A percentile compares a stretch with the other conserved stretches of the same genome.
These are phyloP conservation scores for Paraleonurus japonicus DNA, from an alignment of 257 asterid species.

Conservation along the genomic window DNA sequence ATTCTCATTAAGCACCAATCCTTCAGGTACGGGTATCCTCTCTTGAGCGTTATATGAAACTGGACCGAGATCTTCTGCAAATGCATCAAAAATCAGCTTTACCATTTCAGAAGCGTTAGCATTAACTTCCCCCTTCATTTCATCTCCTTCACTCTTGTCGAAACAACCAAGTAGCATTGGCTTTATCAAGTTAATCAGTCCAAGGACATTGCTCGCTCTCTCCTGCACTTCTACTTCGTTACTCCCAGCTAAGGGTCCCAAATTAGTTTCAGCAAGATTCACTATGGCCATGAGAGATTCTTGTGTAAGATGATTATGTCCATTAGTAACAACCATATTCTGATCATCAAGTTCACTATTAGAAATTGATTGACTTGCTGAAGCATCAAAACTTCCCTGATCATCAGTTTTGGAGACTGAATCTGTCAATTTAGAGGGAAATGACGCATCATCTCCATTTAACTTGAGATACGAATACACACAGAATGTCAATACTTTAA, in stretches of 20 bases:
- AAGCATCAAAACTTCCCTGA: conserved; percentile 36
- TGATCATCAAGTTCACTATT: conserved; percentile 51
- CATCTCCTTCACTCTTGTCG: conserved; percentile 38
- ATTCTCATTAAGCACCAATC: conserved; percentile 64
- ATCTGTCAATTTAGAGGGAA: conserved; percentile 35
- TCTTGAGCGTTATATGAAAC: conserved; percentile 73
- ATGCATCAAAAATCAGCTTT: conserved; percentile 50
- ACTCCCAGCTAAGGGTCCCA: conserved; percentile 67
- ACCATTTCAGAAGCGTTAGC: conserved; percentile 47
- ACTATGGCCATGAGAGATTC: conserved; percentile 55
- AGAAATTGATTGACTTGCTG: conserved; percentile 30
- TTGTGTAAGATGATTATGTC: conserved; percentile 36
- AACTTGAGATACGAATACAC: conserved; percentile 48
- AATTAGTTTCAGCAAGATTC: conserved; percentile 59
- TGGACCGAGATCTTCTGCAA: conserved; percentile 91
- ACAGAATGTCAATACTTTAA: conserved; percentile 75
- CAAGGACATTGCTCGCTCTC: conserved; percentile 75
- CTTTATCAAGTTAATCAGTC: conserved; percentile 61
- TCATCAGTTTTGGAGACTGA: conserved; percentile 26
- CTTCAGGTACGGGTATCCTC: conserved; percentile 76
- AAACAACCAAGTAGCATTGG: conserved; percentile 44
- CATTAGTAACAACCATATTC: conserved; percentile 31
- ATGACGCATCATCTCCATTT: conserved; percentile 36
- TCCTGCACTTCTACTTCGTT: conserved; percentile 87
- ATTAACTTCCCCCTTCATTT: conserved; percentile 31